phyloP scores from a whole-genome alignment of 1,139 yeast genomes.

The Suhomyces guaymorum region DNA sequence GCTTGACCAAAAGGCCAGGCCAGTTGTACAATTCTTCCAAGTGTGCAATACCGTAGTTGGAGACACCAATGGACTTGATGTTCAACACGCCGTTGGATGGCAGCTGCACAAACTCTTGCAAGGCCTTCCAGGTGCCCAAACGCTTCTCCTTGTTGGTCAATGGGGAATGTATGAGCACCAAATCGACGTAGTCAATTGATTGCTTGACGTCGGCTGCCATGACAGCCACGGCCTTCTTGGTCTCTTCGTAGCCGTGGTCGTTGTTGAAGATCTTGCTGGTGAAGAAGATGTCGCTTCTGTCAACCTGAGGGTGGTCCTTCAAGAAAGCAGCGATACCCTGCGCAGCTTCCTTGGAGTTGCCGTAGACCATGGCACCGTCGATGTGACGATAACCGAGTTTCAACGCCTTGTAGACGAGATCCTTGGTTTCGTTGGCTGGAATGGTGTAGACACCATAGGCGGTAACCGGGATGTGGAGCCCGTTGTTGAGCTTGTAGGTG shows the following conservation, averaged over 20 bases:
- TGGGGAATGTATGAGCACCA: conserved; percentile 41
- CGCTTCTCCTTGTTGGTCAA: conserved; percentile 30
- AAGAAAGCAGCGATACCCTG: conserved; percentile 46
- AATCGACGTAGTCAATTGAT: conserved; percentile 49
- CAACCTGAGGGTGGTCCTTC: conserved; percentile 35
- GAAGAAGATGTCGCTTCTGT: conserved; percentile 37
- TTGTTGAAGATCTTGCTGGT: conserved; percentile 30
- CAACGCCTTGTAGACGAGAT: conserved; percentile 44
- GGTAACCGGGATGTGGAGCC: conserved; percentile 40
- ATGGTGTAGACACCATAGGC: conserved; percentile 41
- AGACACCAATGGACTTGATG: conserved; percentile 44
- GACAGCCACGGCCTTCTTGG: conserved; percentile 19
- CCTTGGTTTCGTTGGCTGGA: conserved; percentile 26
- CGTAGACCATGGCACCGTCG: conserved; percentile 51
- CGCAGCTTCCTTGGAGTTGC: conserved; percentile 24
- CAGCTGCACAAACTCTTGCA: conserved; percentile 36
- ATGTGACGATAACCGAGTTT: conserved; percentile 69
- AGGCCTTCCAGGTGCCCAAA: conserved; percentile 41
- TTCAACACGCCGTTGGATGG: conserved; percentile 31
- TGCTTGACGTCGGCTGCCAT: conserved; percentile 30
- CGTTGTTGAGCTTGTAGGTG: conserved; percentile 38
- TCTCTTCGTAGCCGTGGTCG: conserved; percentile 26
- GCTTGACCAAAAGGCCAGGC: conserved; percentile 38
- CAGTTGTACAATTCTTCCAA: conserved; percentile 38
- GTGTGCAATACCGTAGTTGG: conserved; percentile 40